Evolutionary conservation across 1,284 basidiomycete genomes (phyloP), one percentile per base, ranked within the genome.

Genomic region (Sanguinoderma infundibulare): DNA sequence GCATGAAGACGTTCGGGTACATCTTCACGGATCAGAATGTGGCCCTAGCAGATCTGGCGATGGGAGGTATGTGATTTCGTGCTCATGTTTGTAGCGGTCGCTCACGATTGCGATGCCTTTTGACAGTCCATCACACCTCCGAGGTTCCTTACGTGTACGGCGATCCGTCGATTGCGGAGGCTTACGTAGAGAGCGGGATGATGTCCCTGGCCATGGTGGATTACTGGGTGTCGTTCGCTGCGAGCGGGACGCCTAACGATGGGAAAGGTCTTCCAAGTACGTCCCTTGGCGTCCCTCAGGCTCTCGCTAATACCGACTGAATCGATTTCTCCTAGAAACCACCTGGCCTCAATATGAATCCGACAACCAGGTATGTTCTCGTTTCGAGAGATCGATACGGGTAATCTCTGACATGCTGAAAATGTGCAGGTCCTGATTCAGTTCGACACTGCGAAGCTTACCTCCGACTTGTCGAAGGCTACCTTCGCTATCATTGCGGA

Each of bases 201-300:
- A 60, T 83, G 2, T 81, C 80, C 60, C 68, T 52, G 6, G 47
- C 44, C 17, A 82, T 84, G 77, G 77, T 82, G 60, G 80, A 84
- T 57, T 84, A 84, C 56, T 84, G 83, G 82, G 71, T 84, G 17
- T 84, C 83, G 0, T 85, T 84, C 60, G 79, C 78, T 0, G 79
- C 76, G 7, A 80, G 76, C 39, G 69, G 83, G 30, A 75, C 81
- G 53, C 83, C 83, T 5, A 85, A 84, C 61, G 83, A 84, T 61
- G 78, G 78, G 4, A 73, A 71, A 32, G 83, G 83, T 10, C 20
- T 42, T 22, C 9, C 40, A 2, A 81, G 55, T 38, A 69, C 53
- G 73, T 70, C 3, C 3, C n/a, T 5, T 39, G 15, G 4, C 12
- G 22, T 35, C 47, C 28, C 26, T 35, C 14, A 17, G 3, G 38